These are phyloP conservation scores for Massariosphaeria phaeospora DNA, from an alignment of 495 filamentous ascomycete genomes.

Conservation along the genomic window DNA sequence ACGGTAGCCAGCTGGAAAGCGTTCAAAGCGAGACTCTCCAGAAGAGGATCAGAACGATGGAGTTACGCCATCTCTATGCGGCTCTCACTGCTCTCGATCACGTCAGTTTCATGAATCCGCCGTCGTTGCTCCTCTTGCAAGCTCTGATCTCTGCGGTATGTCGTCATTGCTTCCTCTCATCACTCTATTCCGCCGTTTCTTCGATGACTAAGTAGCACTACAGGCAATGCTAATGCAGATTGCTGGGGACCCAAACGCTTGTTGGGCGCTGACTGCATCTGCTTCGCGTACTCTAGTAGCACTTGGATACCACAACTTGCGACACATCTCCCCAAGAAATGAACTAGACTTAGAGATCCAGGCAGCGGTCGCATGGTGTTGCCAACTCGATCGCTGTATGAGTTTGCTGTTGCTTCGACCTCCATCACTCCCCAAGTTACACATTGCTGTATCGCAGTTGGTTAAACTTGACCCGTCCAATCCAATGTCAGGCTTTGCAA, in stretches of 20 bases:
- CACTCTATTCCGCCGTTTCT: neutral
- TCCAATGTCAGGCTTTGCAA: neutral
- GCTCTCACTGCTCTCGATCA: constrained; percentile 4
- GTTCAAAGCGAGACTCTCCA: neutral
- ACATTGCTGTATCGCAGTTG: neutral
- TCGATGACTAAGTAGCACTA: neutral
- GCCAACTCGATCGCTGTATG: constrained; percentile 6
- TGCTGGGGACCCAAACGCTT: neutral
- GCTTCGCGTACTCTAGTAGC: constrained; percentile 8
- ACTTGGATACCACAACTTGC: constrained; percentile 11
- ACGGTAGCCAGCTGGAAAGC: neutral
- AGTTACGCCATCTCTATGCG: constrained; percentile 7
- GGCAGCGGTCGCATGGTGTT: constrained; percentile 9
- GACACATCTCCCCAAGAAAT: neutral
- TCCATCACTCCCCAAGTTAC: neutral
- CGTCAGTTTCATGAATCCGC: constrained; percentile 1
- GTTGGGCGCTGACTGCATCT: constrained; percentile 5
- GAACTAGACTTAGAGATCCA: constrained; percentile 8
- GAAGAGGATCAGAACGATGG: neutral
- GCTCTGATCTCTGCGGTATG: constrained; percentile 7
- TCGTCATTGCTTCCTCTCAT: neutral
- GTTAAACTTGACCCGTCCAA: neutral
- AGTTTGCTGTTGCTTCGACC: constrained; percentile 9
- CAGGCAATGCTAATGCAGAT: constrained; percentile 14
- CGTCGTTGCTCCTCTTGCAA: constrained; percentile 17